A percentile compares a stretch with the other conserved stretches of the same genome.
Conservation (phyloP, 1,284 basidiomycete species). For the Paramarasmius palmivorus region DNA sequence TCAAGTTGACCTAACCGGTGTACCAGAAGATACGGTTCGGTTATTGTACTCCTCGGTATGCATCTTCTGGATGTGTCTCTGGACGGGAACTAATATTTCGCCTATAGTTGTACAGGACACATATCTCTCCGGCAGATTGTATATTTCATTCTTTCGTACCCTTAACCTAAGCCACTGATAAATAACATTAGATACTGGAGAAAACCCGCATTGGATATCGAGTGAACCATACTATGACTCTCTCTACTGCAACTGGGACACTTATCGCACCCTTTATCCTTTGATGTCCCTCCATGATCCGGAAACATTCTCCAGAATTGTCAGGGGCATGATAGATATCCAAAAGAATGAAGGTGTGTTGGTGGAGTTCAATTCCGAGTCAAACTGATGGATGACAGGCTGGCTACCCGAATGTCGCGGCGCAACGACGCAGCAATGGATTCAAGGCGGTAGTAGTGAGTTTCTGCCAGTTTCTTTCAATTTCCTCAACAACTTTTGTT, state of each 20-base stretch:
- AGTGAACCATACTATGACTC: conserved; percentile 56
- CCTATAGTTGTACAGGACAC: conserved; percentile 57
- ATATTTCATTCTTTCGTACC: conserved; percentile 17
- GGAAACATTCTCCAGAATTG: conserved; percentile 52
- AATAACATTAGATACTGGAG: conserved; percentile 60
- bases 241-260: conserved; percentile 76
- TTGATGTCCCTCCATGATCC: conserved; percentile 65
- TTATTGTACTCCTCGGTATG: conserved; percentile 61
- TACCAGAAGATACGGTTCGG: conserved; percentile 47
- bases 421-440: conserved; percentile 44
- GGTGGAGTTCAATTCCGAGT: not conserved
- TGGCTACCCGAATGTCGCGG: conserved; percentile 68
- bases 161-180: not conserved
- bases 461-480: not conserved
- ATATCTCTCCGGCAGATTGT: conserved; percentile 70
- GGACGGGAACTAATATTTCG: conserved; percentile 1
- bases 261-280: conserved; percentile 59
- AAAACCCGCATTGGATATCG: conserved; percentile 49
- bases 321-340: conserved; percentile 65
- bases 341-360: conserved; percentile 59
- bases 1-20: conserved; percentile 51
- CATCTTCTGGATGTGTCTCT: conserved; percentile 32
- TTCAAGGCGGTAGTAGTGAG: conserved; percentile 67
- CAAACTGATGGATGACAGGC: not conserved
- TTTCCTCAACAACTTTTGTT: not conserved